Base-by-base conservation (phyloP, 2,329 filamentous ascomycete genomes). In the Bipolaris gigantea region DNA sequence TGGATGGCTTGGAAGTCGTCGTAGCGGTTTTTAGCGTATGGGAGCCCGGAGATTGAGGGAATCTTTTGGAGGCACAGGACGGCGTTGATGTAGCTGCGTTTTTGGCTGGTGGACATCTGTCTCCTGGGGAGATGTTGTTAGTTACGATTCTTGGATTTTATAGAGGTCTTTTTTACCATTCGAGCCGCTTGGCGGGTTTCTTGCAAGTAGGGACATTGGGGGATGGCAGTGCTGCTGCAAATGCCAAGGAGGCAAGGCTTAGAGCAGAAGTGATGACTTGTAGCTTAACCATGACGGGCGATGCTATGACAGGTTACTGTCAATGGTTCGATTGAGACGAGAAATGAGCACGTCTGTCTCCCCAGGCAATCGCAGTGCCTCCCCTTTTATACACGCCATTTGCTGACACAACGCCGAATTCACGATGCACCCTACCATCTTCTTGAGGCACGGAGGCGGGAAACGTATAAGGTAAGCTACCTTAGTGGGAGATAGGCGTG, bases 1-100 rank as follows among this genome's bases (percentile, higher is more conserved):
- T 71, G 66, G 2, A 69, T 56, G 21, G 63, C 66, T 2, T 61
- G 53, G 40, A 59, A 53, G 40, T 69, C 66, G 32, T 69, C 65
- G 25, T 60, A 69, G 8, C 65, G 65, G 46, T 67, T 63, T 1
- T 61, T 34, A 3, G 61, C 41, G 2, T 52, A 58, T 1, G 42
- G 11, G 30, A 66, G 53, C 8, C 60, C 63, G 1, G 64, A 64
- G 11, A 44, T 62, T 5, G 63, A 56, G 10, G 41, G 18, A 38
- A 59, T 64, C 3, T 33, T 55, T 9, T 60, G 52, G 32, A 70
- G 35, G 42, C 67, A 70, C 3, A 65, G 48, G 9, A 69, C 64
- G 3, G 67, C 64, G 16, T 64, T 53, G n/a, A 69, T 58, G 34
- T 70, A 70, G 7, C 38, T 41, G n/a, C 47, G 58, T 33, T 56